These are phyloP conservation scores for Sequoia sempervirens DNA, from an alignment of 75 land plant genomes.

Conservation along the genomic window DNA sequence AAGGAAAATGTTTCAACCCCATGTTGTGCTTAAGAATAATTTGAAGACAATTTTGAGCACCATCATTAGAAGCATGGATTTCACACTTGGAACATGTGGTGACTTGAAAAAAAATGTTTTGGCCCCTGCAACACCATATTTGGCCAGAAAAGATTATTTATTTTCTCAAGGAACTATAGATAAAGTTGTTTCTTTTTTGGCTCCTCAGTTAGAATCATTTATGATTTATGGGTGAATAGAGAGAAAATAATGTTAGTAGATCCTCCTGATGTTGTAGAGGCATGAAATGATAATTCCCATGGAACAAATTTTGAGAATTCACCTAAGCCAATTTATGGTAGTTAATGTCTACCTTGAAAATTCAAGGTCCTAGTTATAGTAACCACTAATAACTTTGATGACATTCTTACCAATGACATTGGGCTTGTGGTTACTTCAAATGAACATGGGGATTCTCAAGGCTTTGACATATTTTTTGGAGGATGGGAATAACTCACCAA, in stretches of 20 bases:
- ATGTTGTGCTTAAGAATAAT: slow-evolving; percentile 84
- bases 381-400: slow-evolving; percentile 88
- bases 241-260: slow-evolving; percentile 90
- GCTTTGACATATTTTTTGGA: slow-evolving; percentile 86
- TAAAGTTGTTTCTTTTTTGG: slow-evolving; percentile 86
- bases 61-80: slow-evolving; percentile 85
- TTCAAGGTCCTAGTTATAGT: slow-evolving; percentile 95
- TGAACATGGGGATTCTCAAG: slow-evolving; percentile 74
- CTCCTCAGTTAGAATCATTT: slow-evolving; percentile 93
- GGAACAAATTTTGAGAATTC: slow-evolving; percentile 93
- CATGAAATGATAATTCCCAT: slow-evolving; percentile 88
- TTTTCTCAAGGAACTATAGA: slow-evolving; percentile 91
- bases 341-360: slow-evolving; percentile 91
- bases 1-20: slow-evolving; percentile 95
- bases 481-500: too few relatives aligned
- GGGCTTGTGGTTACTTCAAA: slow-evolving; percentile 82
- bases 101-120: slow-evolving; percentile 94
- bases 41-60: slow-evolving; percentile 86
- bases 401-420: slow-evolving; percentile 90
- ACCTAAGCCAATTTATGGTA: slow-evolving; percentile 97
- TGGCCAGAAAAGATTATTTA: slow-evolving; percentile 61
- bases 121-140: slow-evolving; percentile 85
- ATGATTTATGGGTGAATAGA: slow-evolving; percentile 97
- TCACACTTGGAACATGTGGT: slow-evolving; percentile 97
- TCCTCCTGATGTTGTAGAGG: slow-evolving; percentile 81